These are phyloP conservation scores for Chaetoscypha palmicola DNA, from an alignment of 2,329 filamentous ascomycete species.

Conservation along the genomic window DNA sequence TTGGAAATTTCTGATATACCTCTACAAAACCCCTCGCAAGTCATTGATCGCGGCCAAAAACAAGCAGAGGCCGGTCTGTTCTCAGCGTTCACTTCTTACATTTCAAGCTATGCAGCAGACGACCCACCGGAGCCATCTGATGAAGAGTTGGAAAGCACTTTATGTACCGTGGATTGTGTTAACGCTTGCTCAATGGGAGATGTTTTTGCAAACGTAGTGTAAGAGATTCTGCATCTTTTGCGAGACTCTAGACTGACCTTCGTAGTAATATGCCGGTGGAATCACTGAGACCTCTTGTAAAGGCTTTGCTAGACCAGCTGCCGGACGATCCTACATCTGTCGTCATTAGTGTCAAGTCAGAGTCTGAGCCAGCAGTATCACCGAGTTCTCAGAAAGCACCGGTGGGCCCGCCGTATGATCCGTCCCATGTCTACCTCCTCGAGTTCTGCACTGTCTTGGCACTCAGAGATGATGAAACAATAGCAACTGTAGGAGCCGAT, in stretches of 20 bases:
- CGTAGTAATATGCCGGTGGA: slow-evolving; percentile 53
- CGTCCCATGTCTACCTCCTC: slow-evolving; percentile 79
- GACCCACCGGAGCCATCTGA: slow-evolving; percentile 96
- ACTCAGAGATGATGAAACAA: slow-evolving; percentile 65
- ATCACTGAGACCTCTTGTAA: slow-evolving; percentile 56
- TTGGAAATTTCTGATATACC: slow-evolving; percentile 76
- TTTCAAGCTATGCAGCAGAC: slow-evolving; percentile 97
- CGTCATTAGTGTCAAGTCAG: slow-evolving; percentile 86
- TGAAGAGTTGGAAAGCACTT: slow-evolving; percentile 90
- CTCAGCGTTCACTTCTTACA: slow-evolving; percentile 90
- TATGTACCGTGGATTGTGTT: slow-evolving; percentile 91
- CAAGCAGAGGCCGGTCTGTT: slow-evolving; percentile 78
- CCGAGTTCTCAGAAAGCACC: slow-evolving; percentile 51
- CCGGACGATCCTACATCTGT: slow-evolving; percentile 76
- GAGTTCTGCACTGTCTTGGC: slow-evolving; percentile 82
- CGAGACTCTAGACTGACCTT: slow-evolving; percentile 12
- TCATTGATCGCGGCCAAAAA: slow-evolving; percentile 81
- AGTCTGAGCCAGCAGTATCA: slow-evolving; percentile 58
- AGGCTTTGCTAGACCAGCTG: slow-evolving; percentile 72
- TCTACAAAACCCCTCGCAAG: slow-evolving; percentile 81
- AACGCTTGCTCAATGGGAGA: slow-evolving; percentile 80
- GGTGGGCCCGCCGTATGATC: slow-evolving; percentile 66
- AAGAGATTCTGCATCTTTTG: slow-evolving; percentile 32
- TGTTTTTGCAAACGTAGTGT: slow-evolving; percentile 78
- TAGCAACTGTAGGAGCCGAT: slow-evolving; percentile 66